A percentile compares a stretch with the other conserved stretches of the same genome.
Evolutionary conservation across 2,329 filamentous ascomycete genomes (phyloP).

Genomic region (Talaromyces sp.): DNA sequence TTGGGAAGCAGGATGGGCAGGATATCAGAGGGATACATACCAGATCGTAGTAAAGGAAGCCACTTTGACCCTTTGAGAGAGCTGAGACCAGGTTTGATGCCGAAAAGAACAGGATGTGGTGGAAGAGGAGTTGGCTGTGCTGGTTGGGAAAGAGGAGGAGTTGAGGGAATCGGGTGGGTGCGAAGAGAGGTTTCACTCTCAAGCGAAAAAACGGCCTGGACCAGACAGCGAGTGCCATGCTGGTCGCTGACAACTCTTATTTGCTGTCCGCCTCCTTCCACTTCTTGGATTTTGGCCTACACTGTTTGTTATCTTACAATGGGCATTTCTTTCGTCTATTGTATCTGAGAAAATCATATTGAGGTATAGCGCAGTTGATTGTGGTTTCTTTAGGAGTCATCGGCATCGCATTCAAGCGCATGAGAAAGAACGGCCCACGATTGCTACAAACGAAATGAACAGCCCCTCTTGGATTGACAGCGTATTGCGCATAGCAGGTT

Average conservation of each 20-base stretch:
- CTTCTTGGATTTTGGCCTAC: constrained; percentile 1
- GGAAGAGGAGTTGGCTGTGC: background rate
- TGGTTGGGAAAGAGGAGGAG: constrained; percentile 26
- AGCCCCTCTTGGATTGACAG: background rate
- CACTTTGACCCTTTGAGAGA: background rate
- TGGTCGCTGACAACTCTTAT: constrained; percentile 19
- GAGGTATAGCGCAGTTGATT: constrained; percentile 7
- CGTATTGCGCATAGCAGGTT: background rate
- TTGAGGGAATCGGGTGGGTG: constrained; percentile 32
- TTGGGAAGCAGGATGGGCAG: constrained; percentile 22
- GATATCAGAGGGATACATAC: constrained; percentile 13
- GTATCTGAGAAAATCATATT: background rate
- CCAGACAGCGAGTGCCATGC: constrained; percentile 31
- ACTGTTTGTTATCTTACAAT: background rate
- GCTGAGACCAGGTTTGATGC: background rate
- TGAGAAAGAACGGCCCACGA: background rate
- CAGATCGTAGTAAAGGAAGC: background rate
- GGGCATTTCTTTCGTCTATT: background rate
- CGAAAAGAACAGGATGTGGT: background rate
- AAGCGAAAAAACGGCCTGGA: constrained; percentile 39
- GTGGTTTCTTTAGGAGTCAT: background rate
- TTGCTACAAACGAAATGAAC: background rate
- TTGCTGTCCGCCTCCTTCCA: constrained; percentile 10
- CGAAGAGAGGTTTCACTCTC: constrained; percentile 42
- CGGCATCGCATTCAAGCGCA: constrained; percentile 8